A percentile compares a stretch with the other conserved stretches of the same genome.
Evolutionary conservation across 768 basidiomycete species (phyloP).

Genomic region (Phylloporus arenicola): DNA sequence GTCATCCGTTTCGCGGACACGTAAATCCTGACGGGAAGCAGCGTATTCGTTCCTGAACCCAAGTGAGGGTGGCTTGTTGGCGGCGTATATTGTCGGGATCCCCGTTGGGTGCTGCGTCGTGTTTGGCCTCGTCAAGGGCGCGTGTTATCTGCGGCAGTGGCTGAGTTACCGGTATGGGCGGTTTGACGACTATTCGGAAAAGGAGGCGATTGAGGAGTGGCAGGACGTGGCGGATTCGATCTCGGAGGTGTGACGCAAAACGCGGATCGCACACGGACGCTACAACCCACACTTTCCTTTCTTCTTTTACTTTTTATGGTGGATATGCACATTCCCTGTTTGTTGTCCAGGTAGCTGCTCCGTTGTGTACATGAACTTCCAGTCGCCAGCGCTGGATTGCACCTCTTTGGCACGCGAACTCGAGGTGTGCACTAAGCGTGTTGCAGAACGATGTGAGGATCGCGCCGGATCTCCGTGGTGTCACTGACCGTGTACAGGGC

Average conservation of each 20-base stretch:
- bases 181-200: constrained; percentile 2
- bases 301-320: background rate
- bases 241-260: constrained; percentile 8
- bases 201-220: constrained; percentile 41
- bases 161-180: constrained; percentile 18
- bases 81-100: constrained; percentile 61
- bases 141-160: constrained; percentile 36
- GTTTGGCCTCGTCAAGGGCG: constrained; percentile 44
- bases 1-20: constrained; percentile 14
- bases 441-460: too few relatives aligned
- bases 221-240: constrained; percentile 32
- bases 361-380: background rate
- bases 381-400: too few relatives aligned
- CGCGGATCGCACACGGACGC: background rate
- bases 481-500: too few relatives aligned
- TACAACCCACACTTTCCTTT: background rate
- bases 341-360: background rate
- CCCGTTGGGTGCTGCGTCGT: constrained; percentile 45
- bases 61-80: constrained; percentile 38
- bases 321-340: background rate
- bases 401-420: too few relatives aligned
- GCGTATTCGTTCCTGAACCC: constrained; percentile 68
- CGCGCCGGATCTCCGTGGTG: too few relatives aligned
- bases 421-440: too few relatives aligned
- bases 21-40: constrained; percentile 20